Base-by-base conservation (phyloP, 495 filamentous ascomycete species). In the Aspergillus biplanus region DNA sequence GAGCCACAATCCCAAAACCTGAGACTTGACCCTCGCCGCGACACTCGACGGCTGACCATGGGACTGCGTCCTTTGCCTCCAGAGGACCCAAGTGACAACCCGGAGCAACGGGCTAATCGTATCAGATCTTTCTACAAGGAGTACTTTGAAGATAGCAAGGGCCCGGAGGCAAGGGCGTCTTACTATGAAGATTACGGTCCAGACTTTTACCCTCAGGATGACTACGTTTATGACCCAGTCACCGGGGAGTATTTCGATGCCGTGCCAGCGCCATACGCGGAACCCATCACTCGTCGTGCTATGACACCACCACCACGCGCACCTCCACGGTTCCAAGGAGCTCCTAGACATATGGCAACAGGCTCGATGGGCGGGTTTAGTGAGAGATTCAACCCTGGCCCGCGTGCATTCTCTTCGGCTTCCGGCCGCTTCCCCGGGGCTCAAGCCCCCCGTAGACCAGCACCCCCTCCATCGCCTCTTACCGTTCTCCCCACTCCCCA, bases 101-200 rank as follows among this genome's bases (percentile, higher is more conserved):
- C 95, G 3, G 95, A 98, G 77, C 87, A 94, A 76, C 87, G 95
- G 72, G 95, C 95, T 63, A 97, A 97, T 78, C 86, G 96, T 27
- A 98, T 99, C 65, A 87, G 95, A 67, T 98, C 96, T 31, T 99
- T 99, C 79, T 99, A 99, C 79, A 97, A 97, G 74, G 95, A 98
- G 75, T 98, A 98, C 75, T 99, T 99, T 64, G 95, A 99, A 58
- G 93, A 97, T 31, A 87, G 85, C 18, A 91, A 89, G 71, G 81
- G 16, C 9, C 4, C 80, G 0, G 81, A 78, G n/a, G 48, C 52
- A 47, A 74, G 71, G 49, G 76, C 81, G 35, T 66, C 75, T 4
- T 90, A 92, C 69, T 88, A 89, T 60, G 87, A 92, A 65, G 89
- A 92, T 67, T 88, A 88, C 67, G 86, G 87, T 52, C 66, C 84